A percentile compares a stretch with the other conserved stretches of the same genome.
phyloP scores from a whole-genome alignment of 352 stramenopile genomes.

The Phytophthora kernoviae region DNA sequence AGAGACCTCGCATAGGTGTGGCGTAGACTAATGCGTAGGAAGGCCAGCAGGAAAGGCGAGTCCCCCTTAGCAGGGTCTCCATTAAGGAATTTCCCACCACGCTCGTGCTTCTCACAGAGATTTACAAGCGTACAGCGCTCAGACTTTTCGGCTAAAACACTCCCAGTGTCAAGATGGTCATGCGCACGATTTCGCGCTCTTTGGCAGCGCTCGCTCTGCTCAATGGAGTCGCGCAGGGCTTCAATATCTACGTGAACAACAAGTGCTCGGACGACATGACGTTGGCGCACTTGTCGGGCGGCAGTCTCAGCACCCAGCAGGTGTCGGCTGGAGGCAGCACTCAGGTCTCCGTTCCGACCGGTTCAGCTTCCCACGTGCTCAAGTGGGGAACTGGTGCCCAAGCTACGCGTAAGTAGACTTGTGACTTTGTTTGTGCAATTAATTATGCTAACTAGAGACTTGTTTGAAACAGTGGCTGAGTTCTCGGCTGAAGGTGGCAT shows the following conservation, averaged over 20 bases:
- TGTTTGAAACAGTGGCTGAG: conserved; percentile 52
- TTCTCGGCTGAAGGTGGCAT: conserved; percentile 61
- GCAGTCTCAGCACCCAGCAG: conserved; percentile 26
- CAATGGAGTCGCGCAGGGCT: conserved; percentile 27
- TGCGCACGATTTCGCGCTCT: conserved; percentile 32
- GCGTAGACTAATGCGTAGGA: neutral
- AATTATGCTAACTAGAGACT: conserved; percentile 1
- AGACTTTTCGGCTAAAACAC: neutral
- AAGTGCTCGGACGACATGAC: conserved; percentile 51
- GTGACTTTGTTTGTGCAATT: neutral
- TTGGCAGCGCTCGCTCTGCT: conserved; percentile 39
- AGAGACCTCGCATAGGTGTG: conserved; percentile 12
- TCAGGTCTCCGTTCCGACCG: conserved; percentile 31
- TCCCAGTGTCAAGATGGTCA: conserved; percentile 32
- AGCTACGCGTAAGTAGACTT: conserved; percentile 54
- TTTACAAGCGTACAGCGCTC: conserved; percentile 20
- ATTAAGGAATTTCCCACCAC: conserved; percentile 42
- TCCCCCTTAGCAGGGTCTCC: conserved; percentile 3
- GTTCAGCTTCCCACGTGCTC: conserved; percentile 51
- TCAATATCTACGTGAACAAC: conserved; percentile 68
- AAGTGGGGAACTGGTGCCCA: conserved; percentile 55
- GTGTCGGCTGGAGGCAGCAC: conserved; percentile 42
- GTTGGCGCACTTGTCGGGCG: conserved; percentile 42
- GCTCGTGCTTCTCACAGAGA: conserved; percentile 30
- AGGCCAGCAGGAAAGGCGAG: conserved; percentile 6